Conservation (phyloP, 2,329 filamentous ascomycete species). For the Fusarium equiseti region DNA sequence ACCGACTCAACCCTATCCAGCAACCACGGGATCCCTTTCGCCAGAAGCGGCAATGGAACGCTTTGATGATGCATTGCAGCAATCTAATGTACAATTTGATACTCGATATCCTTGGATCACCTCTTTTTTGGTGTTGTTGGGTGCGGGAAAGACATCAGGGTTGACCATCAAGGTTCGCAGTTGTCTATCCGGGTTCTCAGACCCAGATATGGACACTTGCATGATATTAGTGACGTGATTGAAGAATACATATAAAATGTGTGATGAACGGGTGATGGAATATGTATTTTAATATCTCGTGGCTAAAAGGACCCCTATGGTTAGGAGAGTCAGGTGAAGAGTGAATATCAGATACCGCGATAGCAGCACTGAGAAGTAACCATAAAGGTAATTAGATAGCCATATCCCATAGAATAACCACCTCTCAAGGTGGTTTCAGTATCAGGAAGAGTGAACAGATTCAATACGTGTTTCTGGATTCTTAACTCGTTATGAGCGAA, state of each 20-base stretch:
- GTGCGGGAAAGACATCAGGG: conserved; percentile 42
- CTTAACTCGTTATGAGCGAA: neutral
- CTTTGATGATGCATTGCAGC: conserved; percentile 21
- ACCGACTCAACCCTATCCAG: conserved; percentile 23
- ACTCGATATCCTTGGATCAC: neutral
- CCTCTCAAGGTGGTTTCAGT: neutral
- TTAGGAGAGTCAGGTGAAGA: neutral
- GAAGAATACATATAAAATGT: neutral
- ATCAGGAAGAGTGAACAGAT: neutral
- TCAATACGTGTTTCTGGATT: neutral
- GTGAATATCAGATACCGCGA: neutral
- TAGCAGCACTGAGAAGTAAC: neutral
- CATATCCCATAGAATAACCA: neutral
- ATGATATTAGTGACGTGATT: conserved; percentile 18
- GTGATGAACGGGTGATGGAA: rapidly evolving
- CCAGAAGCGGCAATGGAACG: conserved; percentile 12
- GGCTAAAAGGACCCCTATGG: conserved; percentile 13
- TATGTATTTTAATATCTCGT: conserved; percentile 13
- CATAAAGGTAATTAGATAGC: neutral
- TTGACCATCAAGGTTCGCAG: conserved; percentile 46
- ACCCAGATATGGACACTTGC: conserved; percentile 4
- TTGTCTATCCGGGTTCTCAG: conserved; percentile 47
- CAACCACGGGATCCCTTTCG: neutral
- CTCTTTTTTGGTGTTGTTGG: conserved; percentile 21
- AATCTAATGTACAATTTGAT: conserved; percentile 5